Evolutionary conservation across 768 basidiomycete genomes (phyloP).

Genomic region (Ramaria rubella): DNA sequence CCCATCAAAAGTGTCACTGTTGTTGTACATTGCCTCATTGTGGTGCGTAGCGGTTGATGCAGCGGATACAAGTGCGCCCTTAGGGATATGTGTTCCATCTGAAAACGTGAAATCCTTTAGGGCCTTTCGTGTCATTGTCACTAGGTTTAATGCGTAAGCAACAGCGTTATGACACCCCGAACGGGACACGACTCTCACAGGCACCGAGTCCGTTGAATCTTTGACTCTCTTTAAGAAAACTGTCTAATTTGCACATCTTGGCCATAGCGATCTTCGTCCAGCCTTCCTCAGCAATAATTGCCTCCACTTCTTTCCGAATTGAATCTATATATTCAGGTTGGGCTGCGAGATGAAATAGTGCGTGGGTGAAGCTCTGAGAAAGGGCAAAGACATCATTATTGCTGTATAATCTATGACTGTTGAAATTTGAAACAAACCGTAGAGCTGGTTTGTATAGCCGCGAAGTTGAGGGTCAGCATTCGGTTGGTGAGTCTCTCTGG

Average conservation of each 20-base stretch:
- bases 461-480: constrained; percentile 35
- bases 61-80: constrained; percentile 24
- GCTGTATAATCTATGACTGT: too few species aligned
- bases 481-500: constrained; percentile 26
- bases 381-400: too few species aligned
- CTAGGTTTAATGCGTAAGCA: too few species aligned
- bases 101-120: constrained; percentile 30
- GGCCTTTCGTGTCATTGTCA: constrained; percentile 27
- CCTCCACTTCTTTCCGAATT: constrained; percentile 13
- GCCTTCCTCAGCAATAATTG: constrained; percentile 4
- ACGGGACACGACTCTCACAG: not conserved
- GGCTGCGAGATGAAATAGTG: constrained; percentile 15
- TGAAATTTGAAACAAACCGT: constrained; percentile 36
- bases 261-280: constrained; percentile 14
- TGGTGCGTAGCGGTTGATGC: constrained; percentile 17
- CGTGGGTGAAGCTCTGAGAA: constrained; percentile 17
- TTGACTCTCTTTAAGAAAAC: constrained; percentile 15
- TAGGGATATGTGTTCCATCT: constrained; percentile 32
- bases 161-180: not conserved
- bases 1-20: not conserved
- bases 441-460: too few species aligned
- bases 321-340: constrained; percentile 13
- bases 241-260: constrained; percentile 14
- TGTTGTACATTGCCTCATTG: constrained; percentile 4
- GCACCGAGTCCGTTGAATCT: constrained; percentile 4